These are phyloP conservation scores for Populus trichocarpa DNA, from an alignment of 441 rosid genomes.

Conservation along the genomic window DNA sequence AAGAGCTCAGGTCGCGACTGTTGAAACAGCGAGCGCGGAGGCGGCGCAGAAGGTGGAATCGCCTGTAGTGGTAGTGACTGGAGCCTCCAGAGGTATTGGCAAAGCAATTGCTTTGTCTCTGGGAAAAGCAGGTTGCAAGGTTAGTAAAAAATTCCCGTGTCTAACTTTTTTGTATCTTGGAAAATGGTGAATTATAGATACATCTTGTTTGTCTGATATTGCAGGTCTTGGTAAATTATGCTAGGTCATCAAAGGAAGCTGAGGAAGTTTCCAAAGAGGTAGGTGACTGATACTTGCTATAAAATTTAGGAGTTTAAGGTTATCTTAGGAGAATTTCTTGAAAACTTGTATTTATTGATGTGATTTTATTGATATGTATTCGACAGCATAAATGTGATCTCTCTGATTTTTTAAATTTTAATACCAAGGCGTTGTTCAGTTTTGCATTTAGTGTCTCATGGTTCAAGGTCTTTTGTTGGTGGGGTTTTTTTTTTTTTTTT, in stretches of 20 bases:
- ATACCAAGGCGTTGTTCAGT: background rate
- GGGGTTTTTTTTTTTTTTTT: background rate
- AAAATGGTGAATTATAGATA: background rate
- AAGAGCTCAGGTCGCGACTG: conserved; percentile 60
- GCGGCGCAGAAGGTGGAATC: conserved; percentile 41
- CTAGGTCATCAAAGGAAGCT: conserved; percentile 75
- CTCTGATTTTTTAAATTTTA: background rate
- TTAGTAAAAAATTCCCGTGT: conserved; percentile 15
- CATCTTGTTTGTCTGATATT: conserved; percentile 9
- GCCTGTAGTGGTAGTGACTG: conserved; percentile 68
- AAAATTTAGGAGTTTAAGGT: background rate
- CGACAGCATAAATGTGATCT: background rate
- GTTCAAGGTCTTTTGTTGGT: background rate
- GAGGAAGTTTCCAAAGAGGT: conserved; percentile 77
- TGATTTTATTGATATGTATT: background rate
- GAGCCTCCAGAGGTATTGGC: conserved; percentile 86
- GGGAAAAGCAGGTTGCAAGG: conserved; percentile 83
- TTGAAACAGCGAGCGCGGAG: conserved; percentile 26
- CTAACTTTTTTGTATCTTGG: background rate
- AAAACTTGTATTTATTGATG: background rate
- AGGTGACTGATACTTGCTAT: background rate
- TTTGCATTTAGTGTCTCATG: background rate
- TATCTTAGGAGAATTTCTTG: background rate
- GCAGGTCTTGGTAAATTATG: conserved; percentile 80
- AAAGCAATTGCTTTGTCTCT: conserved; percentile 64